These are phyloP conservation scores for Kodamaea nitidulidarum DNA, from an alignment of 805 yeast genomes.

Conservation along the genomic window DNA sequence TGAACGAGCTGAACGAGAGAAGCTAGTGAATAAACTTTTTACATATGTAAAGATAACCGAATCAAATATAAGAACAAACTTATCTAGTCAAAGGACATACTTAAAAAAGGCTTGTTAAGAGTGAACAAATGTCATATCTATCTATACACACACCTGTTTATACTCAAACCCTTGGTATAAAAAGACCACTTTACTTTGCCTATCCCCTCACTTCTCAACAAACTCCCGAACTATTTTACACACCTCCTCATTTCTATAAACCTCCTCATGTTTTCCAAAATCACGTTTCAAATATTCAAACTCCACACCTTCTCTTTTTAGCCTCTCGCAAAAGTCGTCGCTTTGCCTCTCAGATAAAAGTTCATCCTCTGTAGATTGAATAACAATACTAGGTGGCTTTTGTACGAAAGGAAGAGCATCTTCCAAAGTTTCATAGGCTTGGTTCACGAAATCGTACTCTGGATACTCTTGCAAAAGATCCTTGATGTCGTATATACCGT, in stretches of 20 bases:
- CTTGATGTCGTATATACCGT: constrained; percentile 63
- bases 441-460: constrained; percentile 52
- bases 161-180: too few species aligned
- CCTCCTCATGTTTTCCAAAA: constrained; percentile 66
- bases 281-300: constrained; percentile 21
- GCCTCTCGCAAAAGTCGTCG: constrained; percentile 25
- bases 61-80: too few species aligned
- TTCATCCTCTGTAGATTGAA: constrained; percentile 69
- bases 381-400: constrained; percentile 28
- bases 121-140: too few species aligned
- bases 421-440: constrained; percentile 44
- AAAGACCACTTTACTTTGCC: too few species aligned
- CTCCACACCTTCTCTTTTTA: constrained; percentile 18
- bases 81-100: too few species aligned
- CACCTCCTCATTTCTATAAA: constrained; percentile 43
- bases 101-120: too few species aligned
- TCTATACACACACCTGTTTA: too few species aligned
- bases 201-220: too few species aligned
- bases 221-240: constrained; percentile 17
- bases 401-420: constrained; percentile 12
- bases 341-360: constrained; percentile 49
- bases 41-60: too few species aligned
- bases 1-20: too few species aligned
- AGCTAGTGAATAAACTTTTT: too few species aligned
- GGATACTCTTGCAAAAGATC: constrained; percentile 60